Conservation (phyloP, 495 filamentous ascomycete species). For the Neurospora sp. region DNA sequence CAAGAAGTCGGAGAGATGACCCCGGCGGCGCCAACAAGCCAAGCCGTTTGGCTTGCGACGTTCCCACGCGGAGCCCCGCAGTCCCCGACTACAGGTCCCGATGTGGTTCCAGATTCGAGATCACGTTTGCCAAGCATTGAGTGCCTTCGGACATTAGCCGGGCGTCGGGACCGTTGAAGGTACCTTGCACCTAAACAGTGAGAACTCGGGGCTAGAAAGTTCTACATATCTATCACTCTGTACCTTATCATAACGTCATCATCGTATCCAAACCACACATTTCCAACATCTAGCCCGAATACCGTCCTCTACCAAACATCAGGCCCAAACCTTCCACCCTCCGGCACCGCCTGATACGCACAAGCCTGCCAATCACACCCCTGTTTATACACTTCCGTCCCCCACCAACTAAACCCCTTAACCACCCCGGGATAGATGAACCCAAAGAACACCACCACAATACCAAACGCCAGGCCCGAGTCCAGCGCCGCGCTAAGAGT, state of each 20-base stretch:
- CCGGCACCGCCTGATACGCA: conserved; percentile 39
- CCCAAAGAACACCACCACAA: conserved; percentile 75
- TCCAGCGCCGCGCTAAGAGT: conserved; percentile 74
- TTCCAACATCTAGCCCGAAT: not conserved
- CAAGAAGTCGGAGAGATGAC: not conserved
- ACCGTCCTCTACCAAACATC: conserved; percentile 35
- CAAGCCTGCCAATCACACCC: conserved; percentile 60
- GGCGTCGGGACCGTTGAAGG: not conserved
- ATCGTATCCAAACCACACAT: not conserved
- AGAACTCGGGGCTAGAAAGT: not conserved
- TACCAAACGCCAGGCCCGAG: conserved; percentile 66
- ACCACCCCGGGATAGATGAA: conserved; percentile 63
- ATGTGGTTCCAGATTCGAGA: not conserved
- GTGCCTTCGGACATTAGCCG: not conserved
- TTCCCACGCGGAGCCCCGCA: not conserved
- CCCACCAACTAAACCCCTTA: conserved; percentile 62
- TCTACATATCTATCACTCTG: not conserved
- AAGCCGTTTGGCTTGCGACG: not conserved
- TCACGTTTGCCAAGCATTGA: not conserved
- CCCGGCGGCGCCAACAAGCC: not conserved
- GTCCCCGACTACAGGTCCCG: not conserved
- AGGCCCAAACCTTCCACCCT: conserved; percentile 49
- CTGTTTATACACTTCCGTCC: conserved; percentile 57
- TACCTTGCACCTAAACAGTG: not conserved
- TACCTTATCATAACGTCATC: not conserved